Evolutionary conservation across 352 stramenopile genomes (phyloP), one percentile per base, ranked within the genome.

Genomic region (Phytopythium helicoides): DNA sequence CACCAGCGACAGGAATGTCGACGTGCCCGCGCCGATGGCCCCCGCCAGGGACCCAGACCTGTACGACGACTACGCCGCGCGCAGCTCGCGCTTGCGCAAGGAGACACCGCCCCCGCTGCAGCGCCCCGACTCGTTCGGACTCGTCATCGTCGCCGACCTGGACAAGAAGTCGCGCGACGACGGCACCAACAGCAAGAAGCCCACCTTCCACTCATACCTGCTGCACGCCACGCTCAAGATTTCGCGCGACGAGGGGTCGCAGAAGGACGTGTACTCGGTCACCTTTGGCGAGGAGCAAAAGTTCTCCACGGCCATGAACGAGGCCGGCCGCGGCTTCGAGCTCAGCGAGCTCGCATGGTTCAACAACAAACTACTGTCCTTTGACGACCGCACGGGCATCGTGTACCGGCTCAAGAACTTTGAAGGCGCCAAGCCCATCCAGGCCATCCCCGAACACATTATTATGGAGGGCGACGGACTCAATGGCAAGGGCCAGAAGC

Each of bases 351-450:
- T 99, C 22, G 66, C 77, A 44, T 91, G 76, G 74, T 97, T 92
- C 58, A 68, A 91, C 26, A 68, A 77, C 79, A 90, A 74, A 47
- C 70, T 99, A 18, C 80, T 98, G 39, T 93, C 95, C 19, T 98
- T 99, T 66, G 97, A 99, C 65, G 97, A 99, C 78, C 92, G 97
- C 44, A 99, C 95, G 16, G 97, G 97, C 35, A 98, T 98, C 39
- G 90, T 99, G 25, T 99, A 98, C 84, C 94, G 98, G 55, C 87
- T 99, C 47, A 79, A 98, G 45, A 81, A 96, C 59, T 90, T 90
- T 62, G 81, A 94, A 23, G 58, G 59, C 11, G 62, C 61, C 0
- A 91, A 94, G 61, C 63, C 66, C 1, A 62, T 94, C n/a, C 66
- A 94, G 53, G 89, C 91, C 25, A 89, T 98, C 44, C 96, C 96